These are phyloP conservation scores for Hyphopichia buzzinii DNA, from an alignment of 1,139 yeast genomes.

Conservation along the genomic window DNA sequence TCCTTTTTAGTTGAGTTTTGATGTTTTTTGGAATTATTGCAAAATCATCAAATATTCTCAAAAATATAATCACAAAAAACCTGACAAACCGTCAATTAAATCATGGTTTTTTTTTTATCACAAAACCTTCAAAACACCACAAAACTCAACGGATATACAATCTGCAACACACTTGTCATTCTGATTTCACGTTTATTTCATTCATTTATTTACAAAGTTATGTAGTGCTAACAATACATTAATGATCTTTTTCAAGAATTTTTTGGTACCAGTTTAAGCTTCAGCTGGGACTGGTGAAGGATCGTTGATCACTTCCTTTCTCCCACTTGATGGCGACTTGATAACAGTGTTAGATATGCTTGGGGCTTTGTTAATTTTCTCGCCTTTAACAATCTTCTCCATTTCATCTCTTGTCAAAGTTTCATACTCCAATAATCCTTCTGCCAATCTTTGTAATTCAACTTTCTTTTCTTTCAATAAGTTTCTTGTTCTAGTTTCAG, in stretches of 20 bases:
- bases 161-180: neutral
- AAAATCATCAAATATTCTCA: too few species aligned
- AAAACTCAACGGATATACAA: too few species aligned
- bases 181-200: too few species aligned
- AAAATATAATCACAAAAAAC: too few species aligned
- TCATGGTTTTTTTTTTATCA: too few species aligned
- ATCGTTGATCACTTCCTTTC: slow-evolving; percentile 19
- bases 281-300: slow-evolving; percentile 19
- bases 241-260: too few species aligned
- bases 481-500: slow-evolving; percentile 77
- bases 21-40: too few species aligned
- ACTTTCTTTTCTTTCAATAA: slow-evolving; percentile 57
- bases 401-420: slow-evolving; percentile 90
- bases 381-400: slow-evolving; percentile 81
- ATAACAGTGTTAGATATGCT: slow-evolving; percentile 76
- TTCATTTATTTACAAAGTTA: neutral
- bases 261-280: slow-evolving; percentile 8
- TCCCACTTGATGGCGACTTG: slow-evolving; percentile 31
- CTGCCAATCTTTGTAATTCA: slow-evolving; percentile 88
- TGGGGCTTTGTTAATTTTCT: slow-evolving; percentile 63
- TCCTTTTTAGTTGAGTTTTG: too few species aligned
- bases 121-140: too few species aligned
- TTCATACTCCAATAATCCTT: slow-evolving; percentile 92
- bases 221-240: neutral
- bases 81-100: too few species aligned